A percentile compares a stretch with the other conserved stretches of the same genome.
These are phyloP conservation scores for Solanum phureja DNA, from an alignment of 257 asterid species.

Conservation along the genomic window DNA sequence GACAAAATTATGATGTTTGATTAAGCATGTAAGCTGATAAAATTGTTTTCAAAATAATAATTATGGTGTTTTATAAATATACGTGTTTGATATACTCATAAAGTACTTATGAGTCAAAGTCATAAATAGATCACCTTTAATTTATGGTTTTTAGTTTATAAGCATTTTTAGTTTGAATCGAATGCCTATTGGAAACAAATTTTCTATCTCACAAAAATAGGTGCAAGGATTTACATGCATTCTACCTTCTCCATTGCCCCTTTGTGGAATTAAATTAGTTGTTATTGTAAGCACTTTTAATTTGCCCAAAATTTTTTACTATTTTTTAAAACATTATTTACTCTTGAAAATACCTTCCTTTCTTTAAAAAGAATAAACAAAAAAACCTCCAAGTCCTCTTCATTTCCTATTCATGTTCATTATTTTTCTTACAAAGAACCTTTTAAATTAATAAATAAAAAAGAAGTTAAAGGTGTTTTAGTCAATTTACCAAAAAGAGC, in stretches of 20 bases:
- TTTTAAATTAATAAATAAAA: not conserved
- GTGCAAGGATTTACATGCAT: not conserved
- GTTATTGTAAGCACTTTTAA: fast-evolving
- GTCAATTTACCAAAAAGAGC: not conserved
- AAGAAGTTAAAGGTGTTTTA: not conserved
- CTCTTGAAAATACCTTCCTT: not conserved
- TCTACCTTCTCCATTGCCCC: too few relatives aligned
- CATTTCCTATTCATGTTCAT: not conserved
- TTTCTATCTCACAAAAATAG: not conserved
- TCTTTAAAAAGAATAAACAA: not conserved
- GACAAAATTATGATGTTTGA: not conserved
- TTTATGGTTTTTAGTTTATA: not conserved
- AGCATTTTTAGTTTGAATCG: fast-evolving
- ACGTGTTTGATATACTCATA: not conserved
- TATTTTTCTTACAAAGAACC: not conserved
- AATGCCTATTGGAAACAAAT: not conserved
- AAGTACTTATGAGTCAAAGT: not conserved
- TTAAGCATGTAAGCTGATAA: not conserved
- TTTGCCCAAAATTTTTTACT: not conserved
- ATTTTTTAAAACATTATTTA: not conserved
- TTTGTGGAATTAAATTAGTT: not conserved
- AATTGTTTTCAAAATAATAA: too few relatives aligned
- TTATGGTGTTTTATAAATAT: not conserved
- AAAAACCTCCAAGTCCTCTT: not conserved
- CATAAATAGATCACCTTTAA: not conserved